Percentiles rank a stretch among this genome's conserved stretches.
phyloP scores from a whole-genome alignment of 805 yeast genomes.

The Saturnispora halmiae region DNA sequence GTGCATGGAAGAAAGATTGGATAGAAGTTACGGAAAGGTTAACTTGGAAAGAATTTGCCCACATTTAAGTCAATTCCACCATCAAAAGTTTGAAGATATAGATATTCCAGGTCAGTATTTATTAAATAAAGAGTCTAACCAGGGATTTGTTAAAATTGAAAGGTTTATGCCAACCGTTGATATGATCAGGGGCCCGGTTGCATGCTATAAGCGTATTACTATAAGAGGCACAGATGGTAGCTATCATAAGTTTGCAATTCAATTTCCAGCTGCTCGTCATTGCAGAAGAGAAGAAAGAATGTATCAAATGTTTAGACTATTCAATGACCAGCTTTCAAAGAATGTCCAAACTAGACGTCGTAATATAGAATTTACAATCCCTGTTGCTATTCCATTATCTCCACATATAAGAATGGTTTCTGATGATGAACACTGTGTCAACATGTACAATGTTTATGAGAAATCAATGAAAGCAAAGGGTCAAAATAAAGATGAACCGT shows the following conservation, averaged over 20 bases:
- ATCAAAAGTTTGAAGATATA: constrained; percentile 94
- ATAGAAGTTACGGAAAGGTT: constrained; percentile 69
- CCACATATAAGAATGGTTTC: constrained; percentile 88
- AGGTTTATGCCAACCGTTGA: constrained; percentile 85
- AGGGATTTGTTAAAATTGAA: constrained; percentile 88
- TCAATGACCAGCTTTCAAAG: constrained; percentile 70
- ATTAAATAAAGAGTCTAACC: constrained; percentile 76
- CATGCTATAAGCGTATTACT: constrained; percentile 80
- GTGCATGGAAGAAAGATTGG: constrained; percentile 83
- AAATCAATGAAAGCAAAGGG: constrained; percentile 67
- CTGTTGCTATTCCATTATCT: constrained; percentile 86
- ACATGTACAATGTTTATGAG: constrained; percentile 80
- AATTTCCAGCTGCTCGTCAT: constrained; percentile 95
- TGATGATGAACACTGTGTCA: constrained; percentile 68
- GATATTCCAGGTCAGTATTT: constrained; percentile 96
- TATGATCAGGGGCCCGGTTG: constrained; percentile 79
- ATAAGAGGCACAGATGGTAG: constrained; percentile 93
- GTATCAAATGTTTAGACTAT: constrained; percentile 81
- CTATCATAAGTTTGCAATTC: constrained; percentile 87
- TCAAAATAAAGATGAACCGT: constrained; percentile 79
- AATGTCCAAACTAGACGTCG: constrained; percentile 86
- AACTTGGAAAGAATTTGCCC: constrained; percentile 88
- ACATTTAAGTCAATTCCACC: constrained; percentile 93
- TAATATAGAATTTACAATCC: constrained; percentile 74
- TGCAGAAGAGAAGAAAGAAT: constrained; percentile 94